Conservation (phyloP, 208 protist genomes). For the Trypanosoma boissoni region DNA sequence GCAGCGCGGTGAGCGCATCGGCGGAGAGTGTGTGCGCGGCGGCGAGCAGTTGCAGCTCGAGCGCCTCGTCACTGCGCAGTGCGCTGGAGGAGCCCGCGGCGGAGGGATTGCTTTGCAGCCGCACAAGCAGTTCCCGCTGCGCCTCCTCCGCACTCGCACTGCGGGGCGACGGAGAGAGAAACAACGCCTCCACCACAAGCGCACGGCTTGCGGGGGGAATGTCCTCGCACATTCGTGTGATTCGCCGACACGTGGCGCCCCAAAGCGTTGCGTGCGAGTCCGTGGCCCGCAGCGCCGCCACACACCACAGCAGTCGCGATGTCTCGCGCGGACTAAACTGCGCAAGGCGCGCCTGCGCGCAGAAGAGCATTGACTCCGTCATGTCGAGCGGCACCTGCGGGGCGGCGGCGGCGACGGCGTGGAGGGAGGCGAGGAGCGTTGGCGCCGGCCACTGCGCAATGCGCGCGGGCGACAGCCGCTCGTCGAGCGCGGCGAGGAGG, state of each 20-base stretch:
- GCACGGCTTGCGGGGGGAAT: slow-evolving; percentile 39
- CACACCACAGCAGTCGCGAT: slow-evolving; percentile 58
- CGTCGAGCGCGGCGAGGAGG: slow-evolving; percentile 34
- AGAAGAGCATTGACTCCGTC: slow-evolving; percentile 33
- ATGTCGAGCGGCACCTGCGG: slow-evolving; percentile 23
- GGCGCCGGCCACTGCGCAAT: slow-evolving; percentile 47
- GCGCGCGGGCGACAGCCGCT: slow-evolving; percentile 28
- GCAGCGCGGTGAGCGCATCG: too few species aligned
- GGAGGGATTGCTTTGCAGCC: slow-evolving; percentile 11
- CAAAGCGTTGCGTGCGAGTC: slow-evolving; percentile 36
- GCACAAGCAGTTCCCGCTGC: slow-evolving; percentile 33
- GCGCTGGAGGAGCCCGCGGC: too few species aligned
- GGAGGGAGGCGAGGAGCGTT: slow-evolving; percentile 43
- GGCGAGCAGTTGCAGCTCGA: too few species aligned
- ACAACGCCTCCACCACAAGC: slow-evolving; percentile 47
- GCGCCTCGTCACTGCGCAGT: too few species aligned
- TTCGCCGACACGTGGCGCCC: slow-evolving; percentile 45
- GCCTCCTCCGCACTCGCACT: slow-evolving; percentile 25
- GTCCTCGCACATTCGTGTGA: slow-evolving; percentile 24
- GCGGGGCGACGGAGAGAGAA: slow-evolving; percentile 29
- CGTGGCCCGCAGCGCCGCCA: slow-evolving; percentile 37
- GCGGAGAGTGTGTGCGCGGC: too few species aligned
- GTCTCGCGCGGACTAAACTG: slow-evolving; percentile 46
- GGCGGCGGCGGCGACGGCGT: slow-evolving; percentile 44
- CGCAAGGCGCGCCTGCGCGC: slow-evolving; percentile 35